Conservation (phyloP, 805 yeast species). For the Pachysolen tannophilus region DNA sequence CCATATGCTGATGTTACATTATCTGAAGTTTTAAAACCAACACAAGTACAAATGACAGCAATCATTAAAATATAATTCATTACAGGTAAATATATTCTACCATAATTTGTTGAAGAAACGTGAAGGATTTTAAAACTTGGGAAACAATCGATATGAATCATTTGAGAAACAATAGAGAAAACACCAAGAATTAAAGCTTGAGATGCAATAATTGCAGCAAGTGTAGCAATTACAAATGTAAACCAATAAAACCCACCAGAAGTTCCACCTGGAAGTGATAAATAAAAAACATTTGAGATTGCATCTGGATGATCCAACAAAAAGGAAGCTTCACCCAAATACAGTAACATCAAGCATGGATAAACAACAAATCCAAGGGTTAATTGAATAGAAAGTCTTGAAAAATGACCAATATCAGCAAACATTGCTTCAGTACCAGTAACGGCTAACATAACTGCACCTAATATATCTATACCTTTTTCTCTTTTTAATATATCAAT, state of each 20-base stretch:
- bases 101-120: conserved; percentile 34
- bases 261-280: conserved; percentile 42
- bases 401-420: conserved; percentile 55
- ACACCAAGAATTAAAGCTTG: conserved; percentile 53
- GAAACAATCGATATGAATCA: conserved; percentile 46
- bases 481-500: conserved; percentile 29
- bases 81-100: conserved; percentile 45
- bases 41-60: conserved; percentile 41
- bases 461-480: conserved; percentile 34
- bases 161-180: conserved; percentile 42
- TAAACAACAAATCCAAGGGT: conserved; percentile 40
- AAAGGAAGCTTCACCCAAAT: conserved; percentile 53
- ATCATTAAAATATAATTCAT: conserved; percentile 44
- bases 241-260: conserved; percentile 40
- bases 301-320: conserved; percentile 30
- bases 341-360: conserved; percentile 42
- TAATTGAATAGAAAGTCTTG: conserved; percentile 39
- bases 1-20: conserved; percentile 55
- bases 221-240: conserved; percentile 42
- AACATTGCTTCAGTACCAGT: conserved; percentile 62
- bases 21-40: conserved; percentile 41
- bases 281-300: conserved; percentile 35
- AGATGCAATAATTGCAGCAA: conserved; percentile 51
- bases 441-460: conserved; percentile 44
- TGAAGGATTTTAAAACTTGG: conserved; percentile 40